Evolutionary conservation across 1,139 yeast genomes (phyloP).

Genomic region (Yamadazyma aaseri): DNA sequence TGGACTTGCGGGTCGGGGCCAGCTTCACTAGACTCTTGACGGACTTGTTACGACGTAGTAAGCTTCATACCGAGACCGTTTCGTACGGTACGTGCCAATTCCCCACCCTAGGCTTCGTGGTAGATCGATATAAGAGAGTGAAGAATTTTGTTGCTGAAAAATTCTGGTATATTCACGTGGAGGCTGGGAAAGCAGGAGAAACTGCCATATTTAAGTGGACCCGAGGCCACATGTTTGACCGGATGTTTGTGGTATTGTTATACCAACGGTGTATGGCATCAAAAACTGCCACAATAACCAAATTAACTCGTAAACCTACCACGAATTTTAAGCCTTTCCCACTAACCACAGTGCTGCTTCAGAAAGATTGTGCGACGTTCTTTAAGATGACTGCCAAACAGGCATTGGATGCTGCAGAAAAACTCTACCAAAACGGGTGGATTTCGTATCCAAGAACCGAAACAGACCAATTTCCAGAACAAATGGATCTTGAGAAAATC

Average conservation of each 20-base stretch:
- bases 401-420: constrained; percentile 83
- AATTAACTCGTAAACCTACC: constrained; percentile 61
- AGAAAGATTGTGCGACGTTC: constrained; percentile 75
- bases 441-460: constrained; percentile 97
- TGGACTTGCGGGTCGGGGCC: constrained; percentile 87
- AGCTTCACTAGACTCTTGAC: constrained; percentile 83
- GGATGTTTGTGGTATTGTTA: constrained; percentile 49
- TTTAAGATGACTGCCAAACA: constrained; percentile 80
- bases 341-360: constrained; percentile 91
- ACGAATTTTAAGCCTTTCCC: constrained; percentile 84
- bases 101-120: constrained; percentile 95
- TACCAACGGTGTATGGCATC: constrained; percentile 61
- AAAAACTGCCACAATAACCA: constrained; percentile 49
- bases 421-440: constrained; percentile 79
- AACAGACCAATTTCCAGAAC: constrained; percentile 79
- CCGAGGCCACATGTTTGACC: constrained; percentile 69
- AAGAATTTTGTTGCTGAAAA: constrained; percentile 69
- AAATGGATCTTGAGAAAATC: constrained; percentile 65
- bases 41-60: constrained; percentile 37
- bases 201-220: constrained; percentile 58
- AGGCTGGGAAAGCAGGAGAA: constrained; percentile 39
- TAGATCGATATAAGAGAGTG: constrained; percentile 84
- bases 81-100: constrained; percentile 97
- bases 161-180: constrained; percentile 72
- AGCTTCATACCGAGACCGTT: constrained; percentile 23